Conservation (phyloP, 352 stramenopile genomes). For the Globisporangium polare region DNA sequence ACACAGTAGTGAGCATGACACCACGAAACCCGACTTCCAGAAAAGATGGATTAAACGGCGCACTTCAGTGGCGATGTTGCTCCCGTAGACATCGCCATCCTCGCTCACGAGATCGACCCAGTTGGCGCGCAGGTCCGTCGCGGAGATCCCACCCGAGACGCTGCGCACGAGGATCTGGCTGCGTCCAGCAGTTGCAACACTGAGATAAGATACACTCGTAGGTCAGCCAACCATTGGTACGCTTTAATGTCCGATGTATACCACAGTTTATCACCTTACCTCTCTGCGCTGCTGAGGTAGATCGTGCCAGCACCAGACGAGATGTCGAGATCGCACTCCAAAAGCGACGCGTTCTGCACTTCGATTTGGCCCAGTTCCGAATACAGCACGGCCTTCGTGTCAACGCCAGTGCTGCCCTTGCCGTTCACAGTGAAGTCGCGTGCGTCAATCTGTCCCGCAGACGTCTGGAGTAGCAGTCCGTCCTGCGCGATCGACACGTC, state of each 20-base stretch:
- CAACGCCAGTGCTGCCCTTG: constrained; percentile 16
- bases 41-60: background rate
- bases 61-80: constrained; percentile 34
- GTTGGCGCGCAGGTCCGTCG: constrained; percentile 40
- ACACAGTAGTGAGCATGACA: too few relatives aligned
- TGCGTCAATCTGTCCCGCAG: constrained; percentile 49
- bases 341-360: constrained; percentile 41
- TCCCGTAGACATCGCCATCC: constrained; percentile 39
- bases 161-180: constrained; percentile 47
- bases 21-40: too few relatives aligned
- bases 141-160: constrained; percentile 43
- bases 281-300: constrained; percentile 28
- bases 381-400: constrained; percentile 29
- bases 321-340: constrained; percentile 50
- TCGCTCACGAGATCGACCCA: constrained; percentile 51
- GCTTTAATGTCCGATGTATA: background rate
- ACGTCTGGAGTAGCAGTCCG: constrained; percentile 33
- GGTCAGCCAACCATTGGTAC: background rate
- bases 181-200: constrained; percentile 39
- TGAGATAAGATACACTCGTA: constrained; percentile 14
- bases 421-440: constrained; percentile 39
- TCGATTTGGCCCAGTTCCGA: constrained; percentile 45
- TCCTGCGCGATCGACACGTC: constrained; percentile 32
- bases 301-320: constrained; percentile 49
- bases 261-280: constrained; percentile 26